Base-by-base conservation (phyloP, 345 rosid genomes). In the Gynandropsis gynandra region DNA sequence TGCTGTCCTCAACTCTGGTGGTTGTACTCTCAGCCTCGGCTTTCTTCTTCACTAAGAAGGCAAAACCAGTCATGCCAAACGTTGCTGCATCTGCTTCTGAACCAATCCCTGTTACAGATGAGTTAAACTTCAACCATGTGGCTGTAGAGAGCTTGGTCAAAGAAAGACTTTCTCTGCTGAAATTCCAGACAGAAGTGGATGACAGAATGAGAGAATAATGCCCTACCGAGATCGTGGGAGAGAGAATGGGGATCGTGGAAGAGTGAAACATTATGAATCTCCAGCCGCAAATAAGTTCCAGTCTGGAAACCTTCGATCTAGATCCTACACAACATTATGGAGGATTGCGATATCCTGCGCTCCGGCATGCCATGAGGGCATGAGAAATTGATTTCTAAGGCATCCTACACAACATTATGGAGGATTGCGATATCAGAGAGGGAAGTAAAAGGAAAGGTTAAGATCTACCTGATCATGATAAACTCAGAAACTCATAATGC, bases 401-500 rank as follows among this genome's bases (percentile, higher is more conserved):
- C n/a, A n/a, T n/a, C n/a, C n/a, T n/a, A n/a, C n/a, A n/a, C n/a
- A n/a, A n/a, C n/a, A n/a, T n/a, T n/a, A n/a, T n/a, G n/a, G n/a
- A 49, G 1, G 48, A 39, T 14, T 8, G 38, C 44, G 0, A 48
- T 10, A 21, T 33, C 24, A 49, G 5, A 41, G 17, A 55, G 16
- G 3, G 10, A 37, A 33, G 36, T 7, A 11, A 33, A 37, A 7
- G 13, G n/a, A 1, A 20, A 1, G 18, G 16, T 33, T 15, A 16
- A 15, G 14, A 20, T 33, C 9, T 34, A 5, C 38, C 34, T 51
- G 45, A 29, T 20, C 32, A 12, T 11, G 20, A 35, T 29, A 12
- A n/a, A n/a, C n/a, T n/a, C n/a, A 31, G 8, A 20, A 55, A 61
- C 98, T 80, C 70, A 92, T 97, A 48, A 87, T 70, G 56, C 97